A percentile compares a stretch with the other conserved stretches of the same genome.
These are phyloP conservation scores for Kodamaea kakaduensis DNA, from an alignment of 805 yeast genomes.

Conservation along the genomic window DNA sequence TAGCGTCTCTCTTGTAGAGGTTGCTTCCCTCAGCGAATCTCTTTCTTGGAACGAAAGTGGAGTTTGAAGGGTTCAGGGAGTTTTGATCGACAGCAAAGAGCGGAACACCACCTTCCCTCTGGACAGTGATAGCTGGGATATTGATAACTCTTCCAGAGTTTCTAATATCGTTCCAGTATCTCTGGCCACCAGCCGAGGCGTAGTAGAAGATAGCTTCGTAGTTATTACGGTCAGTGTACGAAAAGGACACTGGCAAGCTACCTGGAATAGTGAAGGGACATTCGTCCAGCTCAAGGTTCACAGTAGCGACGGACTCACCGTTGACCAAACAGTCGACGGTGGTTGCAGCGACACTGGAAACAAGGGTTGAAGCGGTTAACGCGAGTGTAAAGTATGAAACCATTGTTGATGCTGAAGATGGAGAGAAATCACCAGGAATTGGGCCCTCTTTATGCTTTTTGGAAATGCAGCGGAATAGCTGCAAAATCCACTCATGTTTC, in stretches of 20 bases:
- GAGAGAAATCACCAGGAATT: neutral
- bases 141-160: slow-evolving; percentile 30
- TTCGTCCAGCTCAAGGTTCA: slow-evolving; percentile 37
- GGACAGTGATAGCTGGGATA: slow-evolving; percentile 29
- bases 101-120: slow-evolving; percentile 4
- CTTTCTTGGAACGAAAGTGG: slow-evolving; percentile 39
- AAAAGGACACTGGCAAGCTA: slow-evolving; percentile 23
- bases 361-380: slow-evolving; percentile 20
- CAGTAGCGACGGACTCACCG: slow-evolving; percentile 31
- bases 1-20: slow-evolving; percentile 29
- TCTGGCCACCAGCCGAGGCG: slow-evolving; percentile 18
- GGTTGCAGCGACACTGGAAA: slow-evolving; percentile 25
- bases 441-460: slow-evolving; percentile 1
- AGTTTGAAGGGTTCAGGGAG: slow-evolving; percentile 31
- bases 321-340: slow-evolving; percentile 37
- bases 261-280: slow-evolving; percentile 37
- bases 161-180: slow-evolving; percentile 32
- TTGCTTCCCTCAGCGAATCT: slow-evolving; percentile 27
- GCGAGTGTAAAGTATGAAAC: slow-evolving; percentile 16
- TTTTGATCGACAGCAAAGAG: slow-evolving; percentile 19
- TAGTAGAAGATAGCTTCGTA: slow-evolving; percentile 36
- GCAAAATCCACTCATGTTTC: slow-evolving; percentile 1
- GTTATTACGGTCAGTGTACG: slow-evolving; percentile 25
- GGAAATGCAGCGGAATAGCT: neutral
- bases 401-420: slow-evolving; percentile 9